These are phyloP conservation scores for Fusarium odoratissimum DNA, from an alignment of 2,329 filamentous ascomycete genomes.

Conservation along the genomic window DNA sequence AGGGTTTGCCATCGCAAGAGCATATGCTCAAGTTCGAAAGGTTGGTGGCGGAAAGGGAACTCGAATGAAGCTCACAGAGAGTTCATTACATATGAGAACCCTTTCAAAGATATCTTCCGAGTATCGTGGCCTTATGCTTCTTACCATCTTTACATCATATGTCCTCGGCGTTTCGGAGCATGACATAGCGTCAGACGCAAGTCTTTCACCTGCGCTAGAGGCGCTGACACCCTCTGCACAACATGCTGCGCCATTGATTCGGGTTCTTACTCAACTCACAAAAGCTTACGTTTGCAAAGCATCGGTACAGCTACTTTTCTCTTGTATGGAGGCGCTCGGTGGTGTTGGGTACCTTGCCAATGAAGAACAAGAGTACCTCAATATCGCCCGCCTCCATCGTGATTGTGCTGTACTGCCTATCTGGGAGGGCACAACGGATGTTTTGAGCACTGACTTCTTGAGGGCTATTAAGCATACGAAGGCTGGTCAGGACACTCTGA, in stretches of 20 bases:
- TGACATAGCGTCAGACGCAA: slow-evolving; percentile 26
- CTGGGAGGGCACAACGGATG: slow-evolving; percentile 80
- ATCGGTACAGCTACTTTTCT: slow-evolving; percentile 62
- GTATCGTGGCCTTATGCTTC: slow-evolving; percentile 67
- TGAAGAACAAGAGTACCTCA: slow-evolving; percentile 71
- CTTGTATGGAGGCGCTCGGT: slow-evolving; percentile 73
- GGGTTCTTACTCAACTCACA: slow-evolving; percentile 68
- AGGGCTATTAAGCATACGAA: slow-evolving; percentile 60
- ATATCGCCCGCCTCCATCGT: slow-evolving; percentile 73
- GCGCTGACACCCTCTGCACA: slow-evolving; percentile 50
- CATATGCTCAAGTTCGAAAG: slow-evolving; percentile 68
- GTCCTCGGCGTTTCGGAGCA: slow-evolving; percentile 67
- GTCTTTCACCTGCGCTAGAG: slow-evolving; percentile 36
- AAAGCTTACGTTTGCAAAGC: slow-evolving; percentile 69
- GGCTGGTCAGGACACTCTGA: slow-evolving; percentile 51
- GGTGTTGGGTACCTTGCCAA: slow-evolving; percentile 76
- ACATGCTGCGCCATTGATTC: slow-evolving; percentile 59
- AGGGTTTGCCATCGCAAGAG: slow-evolving; percentile 66
- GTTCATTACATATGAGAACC: slow-evolving; percentile 67
- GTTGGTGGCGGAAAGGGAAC: slow-evolving; percentile 58
- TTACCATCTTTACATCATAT: slow-evolving; percentile 65
- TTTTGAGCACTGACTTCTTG: slow-evolving; percentile 67
- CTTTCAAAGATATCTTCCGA: slow-evolving; percentile 66
- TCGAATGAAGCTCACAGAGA: slow-evolving; percentile 61
- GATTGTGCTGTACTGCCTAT: slow-evolving; percentile 74